Percentiles rank a stretch among this genome's conserved stretches.
Conservation (phyloP, 495 filamentous ascomycete genomes). For the Cercophora samala region DNA sequence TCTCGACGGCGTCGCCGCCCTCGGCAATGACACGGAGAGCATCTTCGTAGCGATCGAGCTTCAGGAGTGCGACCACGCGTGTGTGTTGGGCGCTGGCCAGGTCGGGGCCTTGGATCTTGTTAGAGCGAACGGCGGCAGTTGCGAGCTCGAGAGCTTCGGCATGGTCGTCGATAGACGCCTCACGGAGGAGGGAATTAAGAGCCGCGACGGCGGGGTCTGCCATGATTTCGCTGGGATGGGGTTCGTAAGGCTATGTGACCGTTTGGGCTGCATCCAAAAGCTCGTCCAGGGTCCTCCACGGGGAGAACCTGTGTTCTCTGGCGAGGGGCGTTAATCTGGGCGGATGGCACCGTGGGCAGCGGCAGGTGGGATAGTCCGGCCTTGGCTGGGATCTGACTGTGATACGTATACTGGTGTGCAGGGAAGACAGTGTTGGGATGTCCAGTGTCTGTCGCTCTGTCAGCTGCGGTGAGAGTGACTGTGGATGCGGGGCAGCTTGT, state of each 20-base stretch:
- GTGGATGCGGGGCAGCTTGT: slow-evolving; percentile 22
- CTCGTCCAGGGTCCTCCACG: slow-evolving; percentile 17
- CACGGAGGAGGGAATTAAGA: slow-evolving; percentile 49
- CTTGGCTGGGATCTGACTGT: slow-evolving; percentile 3
- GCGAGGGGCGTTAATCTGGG: not conserved
- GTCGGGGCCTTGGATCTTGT: slow-evolving; percentile 61
- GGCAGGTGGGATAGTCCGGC: not conserved
- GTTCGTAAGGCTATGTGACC: slow-evolving; percentile 12
- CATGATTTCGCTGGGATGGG: slow-evolving; percentile 30
- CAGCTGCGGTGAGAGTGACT: slow-evolving; percentile 8
- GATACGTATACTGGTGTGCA: not conserved
- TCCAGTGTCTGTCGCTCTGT: slow-evolving; percentile 1
- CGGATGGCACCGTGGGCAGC: slow-evolving; percentile 3
- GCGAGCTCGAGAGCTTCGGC: slow-evolving; percentile 46
- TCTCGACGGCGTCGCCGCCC: slow-evolving; percentile 63
- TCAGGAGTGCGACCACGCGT: slow-evolving; percentile 80
- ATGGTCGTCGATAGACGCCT: slow-evolving; percentile 47
- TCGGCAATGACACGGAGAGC: slow-evolving; percentile 73
- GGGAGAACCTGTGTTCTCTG: slow-evolving; percentile 16
- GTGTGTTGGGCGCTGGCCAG: slow-evolving; percentile 60
- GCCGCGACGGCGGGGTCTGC: slow-evolving; percentile 45
- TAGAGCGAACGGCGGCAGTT: slow-evolving; percentile 61
- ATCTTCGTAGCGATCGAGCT: slow-evolving; percentile 92
- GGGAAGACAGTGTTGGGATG: not conserved
- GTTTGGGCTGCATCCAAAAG: slow-evolving; percentile 19